phyloP scores from a whole-genome alignment of 768 basidiomycete species.

The Xerocomellus intermedius region DNA sequence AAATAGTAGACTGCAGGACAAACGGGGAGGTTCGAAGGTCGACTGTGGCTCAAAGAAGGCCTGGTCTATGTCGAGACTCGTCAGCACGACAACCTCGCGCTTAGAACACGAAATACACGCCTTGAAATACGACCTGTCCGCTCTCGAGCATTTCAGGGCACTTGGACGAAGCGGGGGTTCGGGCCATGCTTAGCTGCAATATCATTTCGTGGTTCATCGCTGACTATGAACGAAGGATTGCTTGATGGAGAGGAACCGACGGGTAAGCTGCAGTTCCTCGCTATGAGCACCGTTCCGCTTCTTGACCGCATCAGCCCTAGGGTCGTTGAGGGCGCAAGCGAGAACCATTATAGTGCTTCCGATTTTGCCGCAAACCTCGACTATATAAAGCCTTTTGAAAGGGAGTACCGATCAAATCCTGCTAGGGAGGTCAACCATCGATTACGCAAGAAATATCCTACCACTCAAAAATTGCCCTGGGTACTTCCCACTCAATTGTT shows the following conservation, averaged over 20 bases:
- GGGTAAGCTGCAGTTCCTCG: not conserved
- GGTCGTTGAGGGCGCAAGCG: conserved; percentile 35
- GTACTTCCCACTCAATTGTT: conserved; percentile 67
- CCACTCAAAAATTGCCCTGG: conserved; percentile 57
- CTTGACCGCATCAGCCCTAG: not conserved
- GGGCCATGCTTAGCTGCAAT: conserved; percentile 21
- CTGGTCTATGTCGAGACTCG: conserved; percentile 44
- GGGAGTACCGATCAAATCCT: conserved; percentile 60
- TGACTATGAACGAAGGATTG: not conserved
- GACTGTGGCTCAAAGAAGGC: conserved; percentile 74
- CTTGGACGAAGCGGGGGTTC: conserved; percentile 44
- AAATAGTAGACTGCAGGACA: conserved; percentile 65
- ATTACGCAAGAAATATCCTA: conserved; percentile 21
- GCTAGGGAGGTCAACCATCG: not conserved
- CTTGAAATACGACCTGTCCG: conserved; percentile 54
- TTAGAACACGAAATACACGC: conserved; percentile 17
- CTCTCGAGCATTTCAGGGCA: conserved; percentile 57
- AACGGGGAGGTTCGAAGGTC: conserved; percentile 27
- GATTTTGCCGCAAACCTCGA: conserved; percentile 72
- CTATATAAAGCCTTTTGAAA: conserved; percentile 49
- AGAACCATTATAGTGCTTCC: conserved; percentile 50
- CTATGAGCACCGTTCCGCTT: not conserved
- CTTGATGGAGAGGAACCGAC: not conserved
- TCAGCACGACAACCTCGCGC: not conserved
- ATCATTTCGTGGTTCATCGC: conserved; percentile 10